A percentile compares a stretch with the other conserved stretches of the same genome.
phyloP scores from a whole-genome alignment of 2,329 filamentous ascomycete species.

The Penicillium aurantiogriseum region DNA sequence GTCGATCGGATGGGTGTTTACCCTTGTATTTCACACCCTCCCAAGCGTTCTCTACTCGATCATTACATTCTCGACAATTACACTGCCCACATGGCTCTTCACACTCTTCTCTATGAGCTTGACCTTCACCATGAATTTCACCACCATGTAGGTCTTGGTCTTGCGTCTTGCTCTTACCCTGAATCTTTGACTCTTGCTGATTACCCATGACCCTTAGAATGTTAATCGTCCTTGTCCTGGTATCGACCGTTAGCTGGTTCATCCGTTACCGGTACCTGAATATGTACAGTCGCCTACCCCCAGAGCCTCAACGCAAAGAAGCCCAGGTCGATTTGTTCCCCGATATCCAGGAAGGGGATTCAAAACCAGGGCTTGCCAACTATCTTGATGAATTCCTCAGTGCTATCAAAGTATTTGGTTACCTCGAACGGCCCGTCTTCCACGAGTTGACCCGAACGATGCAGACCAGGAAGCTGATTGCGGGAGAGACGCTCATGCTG shows the following conservation, averaged over 20 bases:
- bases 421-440: conserved; percentile 92
- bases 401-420: conserved; percentile 98
- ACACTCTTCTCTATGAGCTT: conserved; percentile 85
- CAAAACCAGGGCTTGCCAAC: conserved; percentile 88
- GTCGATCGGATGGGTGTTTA: conserved; percentile 49
- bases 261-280: conserved; percentile 94
- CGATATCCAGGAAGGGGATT: conserved; percentile 83
- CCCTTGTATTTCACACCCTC: conserved; percentile 53
- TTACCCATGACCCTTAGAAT: conserved; percentile 51
- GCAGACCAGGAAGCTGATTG: conserved; percentile 95
- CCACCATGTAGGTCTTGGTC: conserved; percentile 69
- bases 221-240: conserved; percentile 71
- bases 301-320: conserved; percentile 93
- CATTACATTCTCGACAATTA: conserved; percentile 83
- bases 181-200: conserved; percentile 8
- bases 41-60: conserved; percentile 70
- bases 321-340: conserved; percentile 94
- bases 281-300: conserved; percentile 91
- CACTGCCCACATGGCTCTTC: conserved; percentile 84
- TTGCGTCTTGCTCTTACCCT: not conserved
- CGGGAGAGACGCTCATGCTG: conserved; percentile 88
- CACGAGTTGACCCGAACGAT: conserved; percentile 96
- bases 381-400: conserved; percentile 97
- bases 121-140: conserved; percentile 98
- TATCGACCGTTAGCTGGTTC: conserved; percentile 88